Evolutionary conservation across 1,284 basidiomycete genomes (phyloP), one percentile per base, ranked within the genome.

Genomic region (Ceratobasidium sp.): DNA sequence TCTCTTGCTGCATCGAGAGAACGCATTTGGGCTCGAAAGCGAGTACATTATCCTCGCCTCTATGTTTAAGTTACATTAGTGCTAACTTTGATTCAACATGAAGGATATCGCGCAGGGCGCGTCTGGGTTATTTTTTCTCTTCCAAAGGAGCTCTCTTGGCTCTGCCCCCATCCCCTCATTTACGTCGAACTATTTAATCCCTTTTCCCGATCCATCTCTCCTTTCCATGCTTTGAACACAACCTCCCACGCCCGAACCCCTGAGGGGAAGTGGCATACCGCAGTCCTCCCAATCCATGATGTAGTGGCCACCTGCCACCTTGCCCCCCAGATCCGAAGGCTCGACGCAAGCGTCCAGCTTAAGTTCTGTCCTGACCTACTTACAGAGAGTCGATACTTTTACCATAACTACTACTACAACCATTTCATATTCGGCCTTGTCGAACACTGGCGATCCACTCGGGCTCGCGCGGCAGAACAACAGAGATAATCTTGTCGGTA

Each of bases 31-130:
- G 6, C 30, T 54, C 5, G 5, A 25, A 12, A 4, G 23, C 28
- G 59, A 81, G 77, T 67, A 38, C 11, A 38, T 12, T 38, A 11
- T 12, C 11, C 36, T 12, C 5, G 8, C 23, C 12, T 48, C 36
- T 42, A 14, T 14, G 3, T 14, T 28, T 21, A 5, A 18, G 3
- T n/a, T 28, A 33, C 5, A 7, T 4, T 5, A 18, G 3, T 9
- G 44, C 18, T 46, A 5, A 46, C 44, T 9, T 5, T 9, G 9
- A 18, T 21, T 46, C n/a, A 16, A 21, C 8, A 21, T 33, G 23
- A 21, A 67, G 51, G 63, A 6, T 67, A 67, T 14, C 51, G 63
- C 28, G 63, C 63, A 4, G 49, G 8, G 4, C 63, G 63, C 12
- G 51, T 67, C n/a, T n/a, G 63, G 8, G 51, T 33, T 11, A 42